A percentile compares a stretch with the other conserved stretches of the same genome.
phyloP scores from a whole-genome alignment of 2,329 filamentous ascomycete genomes.

The Claviceps africana region DNA sequence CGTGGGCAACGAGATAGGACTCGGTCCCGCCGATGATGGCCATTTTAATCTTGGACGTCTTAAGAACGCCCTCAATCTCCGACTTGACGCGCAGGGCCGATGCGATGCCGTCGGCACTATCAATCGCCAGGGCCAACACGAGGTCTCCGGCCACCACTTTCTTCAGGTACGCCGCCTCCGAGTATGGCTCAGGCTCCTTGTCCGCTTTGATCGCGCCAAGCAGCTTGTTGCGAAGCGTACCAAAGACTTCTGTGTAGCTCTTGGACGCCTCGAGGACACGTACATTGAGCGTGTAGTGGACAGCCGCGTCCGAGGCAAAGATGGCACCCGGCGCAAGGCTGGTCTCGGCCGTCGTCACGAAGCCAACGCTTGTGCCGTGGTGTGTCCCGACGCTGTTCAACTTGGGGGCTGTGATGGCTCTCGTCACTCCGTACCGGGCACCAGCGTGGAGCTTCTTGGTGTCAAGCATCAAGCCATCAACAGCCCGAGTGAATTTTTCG shows the following conservation, averaged over 20 bases:
- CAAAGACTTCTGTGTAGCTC: conserved; percentile 41
- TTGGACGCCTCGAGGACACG: conserved; percentile 21
- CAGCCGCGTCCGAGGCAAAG: conserved; percentile 38
- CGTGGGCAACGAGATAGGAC: conserved; percentile 42
- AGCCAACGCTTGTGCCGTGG: conserved; percentile 44
- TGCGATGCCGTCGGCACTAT: conserved; percentile 50
- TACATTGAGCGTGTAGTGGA: conserved; percentile 44
- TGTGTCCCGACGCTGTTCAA: conserved; percentile 29
- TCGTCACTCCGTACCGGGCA: conserved; percentile 42
- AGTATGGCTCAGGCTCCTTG: conserved; percentile 24
- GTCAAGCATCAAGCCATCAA: conserved; percentile 41
- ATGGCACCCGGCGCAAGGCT: conserved; percentile 34
- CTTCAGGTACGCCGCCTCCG: conserved; percentile 35
- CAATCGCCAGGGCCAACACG: conserved; percentile 42
- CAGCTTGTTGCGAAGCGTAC: conserved; percentile 37
- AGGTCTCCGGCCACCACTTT: conserved; percentile 39
- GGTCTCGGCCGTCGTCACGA: conserved; percentile 35
- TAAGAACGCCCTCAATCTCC: conserved; percentile 33
- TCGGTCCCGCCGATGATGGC: conserved; percentile 50
- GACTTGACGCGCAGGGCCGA: conserved; percentile 44
- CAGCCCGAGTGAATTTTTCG: conserved; percentile 39
- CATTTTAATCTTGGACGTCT: conserved; percentile 29
- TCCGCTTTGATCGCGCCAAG: conserved; percentile 31
- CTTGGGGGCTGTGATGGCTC: conserved; percentile 42
- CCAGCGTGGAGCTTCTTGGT: conserved; percentile 41